phyloP scores from a whole-genome alignment of 1,284 basidiomycete genomes.

The Chalciporus sp. region DNA sequence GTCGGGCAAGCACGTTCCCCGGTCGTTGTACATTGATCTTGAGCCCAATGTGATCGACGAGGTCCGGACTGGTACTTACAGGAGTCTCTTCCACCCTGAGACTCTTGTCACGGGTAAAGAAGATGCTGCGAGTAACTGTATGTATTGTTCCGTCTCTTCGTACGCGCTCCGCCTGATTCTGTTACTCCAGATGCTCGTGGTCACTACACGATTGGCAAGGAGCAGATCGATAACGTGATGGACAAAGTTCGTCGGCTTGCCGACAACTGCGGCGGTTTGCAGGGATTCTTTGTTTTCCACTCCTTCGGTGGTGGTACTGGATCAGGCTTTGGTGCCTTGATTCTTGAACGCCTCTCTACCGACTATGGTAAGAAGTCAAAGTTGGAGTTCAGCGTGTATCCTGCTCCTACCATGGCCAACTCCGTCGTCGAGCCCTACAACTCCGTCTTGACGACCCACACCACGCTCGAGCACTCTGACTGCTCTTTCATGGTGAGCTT shows the following conservation, averaged over 20 bases:
- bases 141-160: conserved; percentile 31
- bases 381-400: conserved; percentile 98
- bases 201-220: conserved; percentile 98
- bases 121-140: conserved; percentile 99
- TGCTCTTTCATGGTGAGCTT: conserved; percentile 92
- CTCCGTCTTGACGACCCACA: conserved; percentile 98
- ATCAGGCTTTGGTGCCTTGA: conserved; percentile 97
- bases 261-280: conserved; percentile 97
- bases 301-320: conserved; percentile 99
- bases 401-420: conserved; percentile 91
- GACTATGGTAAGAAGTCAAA: conserved; percentile 99
- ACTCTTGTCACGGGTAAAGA: conserved; percentile 98
- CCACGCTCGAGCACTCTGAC: conserved; percentile 98
- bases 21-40: conserved; percentile 96
- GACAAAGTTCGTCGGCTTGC: conserved; percentile 96
- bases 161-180: background rate
- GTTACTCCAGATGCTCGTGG: conserved; percentile 82
- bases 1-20: conserved; percentile 96
- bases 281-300: conserved; percentile 99
- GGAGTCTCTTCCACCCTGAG: conserved; percentile 98
- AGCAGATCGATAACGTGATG: conserved; percentile 90
- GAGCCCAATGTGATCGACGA: conserved; percentile 99
- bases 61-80: conserved; percentile 94
- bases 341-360: conserved; percentile 95
- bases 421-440: conserved; percentile 99